Percentiles rank a stretch among this genome's conserved stretches.
These are phyloP conservation scores for Ceratocystis papillata DNA, from an alignment of 2,329 filamentous ascomycete species.

Conservation along the genomic window DNA sequence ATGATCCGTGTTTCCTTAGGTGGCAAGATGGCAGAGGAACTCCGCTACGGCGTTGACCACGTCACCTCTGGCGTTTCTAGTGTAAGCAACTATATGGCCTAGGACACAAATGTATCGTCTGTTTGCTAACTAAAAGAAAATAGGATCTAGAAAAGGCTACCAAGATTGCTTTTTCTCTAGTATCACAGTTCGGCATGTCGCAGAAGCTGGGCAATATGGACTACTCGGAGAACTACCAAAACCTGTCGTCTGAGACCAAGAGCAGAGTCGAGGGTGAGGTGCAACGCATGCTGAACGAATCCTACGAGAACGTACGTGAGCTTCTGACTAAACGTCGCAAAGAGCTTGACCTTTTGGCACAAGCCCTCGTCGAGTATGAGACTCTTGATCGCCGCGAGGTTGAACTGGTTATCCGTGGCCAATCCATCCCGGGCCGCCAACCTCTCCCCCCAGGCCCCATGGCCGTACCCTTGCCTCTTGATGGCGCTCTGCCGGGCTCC, in stretches of 20 bases:
- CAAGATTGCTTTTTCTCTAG: conserved; percentile 71
- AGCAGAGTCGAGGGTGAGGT: conserved; percentile 81
- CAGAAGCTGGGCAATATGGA: conserved; percentile 80
- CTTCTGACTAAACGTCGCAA: conserved; percentile 65
- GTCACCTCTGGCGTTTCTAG: conserved; percentile 80
- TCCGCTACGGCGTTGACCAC: conserved; percentile 81
- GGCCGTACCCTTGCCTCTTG: conserved; percentile 34
- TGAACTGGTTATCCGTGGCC: conserved; percentile 75
- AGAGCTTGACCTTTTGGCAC: conserved; percentile 77
- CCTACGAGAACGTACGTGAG: conserved; percentile 59
- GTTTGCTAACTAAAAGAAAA: conserved; percentile 28
- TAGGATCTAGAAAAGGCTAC: conserved; percentile 80
- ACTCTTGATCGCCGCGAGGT: conserved; percentile 83
- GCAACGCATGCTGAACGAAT: conserved; percentile 70
- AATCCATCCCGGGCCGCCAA: conserved; percentile 59
- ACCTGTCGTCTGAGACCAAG: conserved; percentile 76
- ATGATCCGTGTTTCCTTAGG: conserved; percentile 72
- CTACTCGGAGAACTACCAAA: conserved; percentile 66
- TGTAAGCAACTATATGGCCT: conserved; percentile 39
- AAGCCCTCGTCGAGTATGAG: conserved; percentile 88
- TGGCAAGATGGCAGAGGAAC: conserved; percentile 81
- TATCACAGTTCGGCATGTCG: conserved; percentile 84
- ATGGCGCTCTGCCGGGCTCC: conserved; percentile 19
- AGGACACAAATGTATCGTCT: neutral
- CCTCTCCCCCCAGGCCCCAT: conserved; percentile 47